phyloP scores from a whole-genome alignment of 441 rosid genomes.

The Rhodomyrtus psidioides region DNA sequence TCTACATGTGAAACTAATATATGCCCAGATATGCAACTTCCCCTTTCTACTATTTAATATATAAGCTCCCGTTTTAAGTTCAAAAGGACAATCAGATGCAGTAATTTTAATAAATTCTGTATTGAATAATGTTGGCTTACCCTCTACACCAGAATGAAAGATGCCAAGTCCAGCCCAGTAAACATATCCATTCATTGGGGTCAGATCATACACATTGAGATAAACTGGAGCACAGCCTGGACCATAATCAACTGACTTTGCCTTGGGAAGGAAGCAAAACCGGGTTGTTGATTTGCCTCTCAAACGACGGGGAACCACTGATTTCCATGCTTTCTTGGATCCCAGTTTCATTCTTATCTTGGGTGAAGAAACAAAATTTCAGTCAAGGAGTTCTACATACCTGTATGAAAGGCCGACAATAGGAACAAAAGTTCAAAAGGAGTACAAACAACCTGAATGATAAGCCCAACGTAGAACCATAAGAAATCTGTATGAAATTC shows the following conservation, averaged over 20 bases:
- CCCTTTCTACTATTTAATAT: background rate
- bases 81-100: background rate
- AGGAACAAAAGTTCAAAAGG: background rate
- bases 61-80: background rate
- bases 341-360: constrained; percentile 39
- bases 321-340: constrained; percentile 49
- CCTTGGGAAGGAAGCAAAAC: constrained; percentile 48
- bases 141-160: constrained; percentile 78
- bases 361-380: constrained; percentile 6
- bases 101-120: background rate
- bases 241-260: constrained; percentile 37
- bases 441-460: background rate
- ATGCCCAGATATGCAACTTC: background rate
- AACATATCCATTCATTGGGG: constrained; percentile 64
- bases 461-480: background rate
- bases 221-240: constrained; percentile 51
- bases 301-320: constrained; percentile 27
- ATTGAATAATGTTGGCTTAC: constrained; percentile 14
- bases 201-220: constrained; percentile 70
- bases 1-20: background rate
- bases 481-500: background rate
- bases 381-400: constrained; percentile 4
- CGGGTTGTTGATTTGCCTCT: constrained; percentile 50
- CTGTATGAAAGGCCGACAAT: background rate
- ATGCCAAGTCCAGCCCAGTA: constrained; percentile 79